Percentiles rank a stretch among this genome's conserved stretches.
Evolutionary conservation across 768 basidiomycete genomes (phyloP).

Genomic region (Lentinula sp.): DNA sequence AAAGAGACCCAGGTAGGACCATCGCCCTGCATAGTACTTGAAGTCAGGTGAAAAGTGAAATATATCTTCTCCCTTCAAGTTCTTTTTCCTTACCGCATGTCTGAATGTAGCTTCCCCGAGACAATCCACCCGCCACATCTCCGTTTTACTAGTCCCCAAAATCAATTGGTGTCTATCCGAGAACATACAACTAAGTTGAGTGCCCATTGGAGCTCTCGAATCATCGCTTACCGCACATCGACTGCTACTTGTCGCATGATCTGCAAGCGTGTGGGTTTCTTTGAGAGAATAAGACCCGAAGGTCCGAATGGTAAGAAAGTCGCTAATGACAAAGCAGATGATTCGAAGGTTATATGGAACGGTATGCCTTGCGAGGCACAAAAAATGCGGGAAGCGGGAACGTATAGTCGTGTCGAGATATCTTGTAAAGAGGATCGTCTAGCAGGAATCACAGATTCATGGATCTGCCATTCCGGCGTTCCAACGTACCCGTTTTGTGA

Average conservation of each 20-base stretch:
- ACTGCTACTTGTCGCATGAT: constrained; percentile 63
- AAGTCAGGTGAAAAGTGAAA: not conserved
- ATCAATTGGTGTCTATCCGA: constrained; percentile 36
- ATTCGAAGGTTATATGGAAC: constrained; percentile 58
- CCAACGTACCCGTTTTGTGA: constrained; percentile 33
- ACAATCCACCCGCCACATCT: constrained; percentile 63
- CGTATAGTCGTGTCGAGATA: constrained; percentile 34
- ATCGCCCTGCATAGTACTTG: constrained; percentile 43
- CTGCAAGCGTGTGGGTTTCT: constrained; percentile 46
- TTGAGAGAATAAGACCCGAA: constrained; percentile 23
- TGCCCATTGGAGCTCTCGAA: not conserved
- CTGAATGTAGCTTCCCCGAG: constrained; percentile 62
- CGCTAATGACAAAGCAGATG: constrained; percentile 48
- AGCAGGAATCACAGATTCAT: constrained; percentile 36
- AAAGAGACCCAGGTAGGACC: constrained; percentile 59
- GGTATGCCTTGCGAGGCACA: constrained; percentile 55
- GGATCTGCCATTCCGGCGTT: constrained; percentile 43
- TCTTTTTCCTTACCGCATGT: constrained; percentile 32
- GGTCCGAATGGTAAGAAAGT: constrained; percentile 59
- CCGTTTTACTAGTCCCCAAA: constrained; percentile 46
- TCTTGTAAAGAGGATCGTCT: constrained; percentile 28
- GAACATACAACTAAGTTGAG: not conserved
- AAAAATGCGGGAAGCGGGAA: constrained; percentile 58
- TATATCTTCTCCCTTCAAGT: not conserved
- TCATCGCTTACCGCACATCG: constrained; percentile 45